These are phyloP conservation scores for Davidsoniella neocaledoniae DNA, from an alignment of 2,329 filamentous ascomycete species.

Conservation along the genomic window DNA sequence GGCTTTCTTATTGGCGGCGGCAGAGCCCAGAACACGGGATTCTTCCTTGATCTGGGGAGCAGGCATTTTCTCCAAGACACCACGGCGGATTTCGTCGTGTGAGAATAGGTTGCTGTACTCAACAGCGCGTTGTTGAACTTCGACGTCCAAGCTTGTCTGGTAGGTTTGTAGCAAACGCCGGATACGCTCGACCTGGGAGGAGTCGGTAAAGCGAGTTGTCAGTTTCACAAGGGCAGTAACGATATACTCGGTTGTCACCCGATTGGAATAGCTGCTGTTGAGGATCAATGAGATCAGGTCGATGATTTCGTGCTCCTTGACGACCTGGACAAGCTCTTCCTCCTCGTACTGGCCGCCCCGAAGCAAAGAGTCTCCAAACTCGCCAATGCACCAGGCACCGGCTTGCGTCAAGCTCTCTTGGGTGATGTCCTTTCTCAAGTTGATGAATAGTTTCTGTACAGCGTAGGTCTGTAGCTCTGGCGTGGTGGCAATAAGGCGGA, in stretches of 20 bases:
- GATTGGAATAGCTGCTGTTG: conserved; percentile 84
- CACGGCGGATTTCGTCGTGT: conserved; percentile 70
- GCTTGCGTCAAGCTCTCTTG: conserved; percentile 90
- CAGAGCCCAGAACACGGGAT: conserved; percentile 74
- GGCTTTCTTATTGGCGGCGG: conserved; percentile 44
- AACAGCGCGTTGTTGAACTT: conserved; percentile 88
- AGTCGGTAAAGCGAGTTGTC: conserved; percentile 69
- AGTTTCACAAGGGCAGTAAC: conserved; percentile 90
- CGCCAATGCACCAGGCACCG: conserved; percentile 93
- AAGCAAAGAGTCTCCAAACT: conserved; percentile 85
- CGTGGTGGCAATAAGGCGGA: conserved; percentile 86
- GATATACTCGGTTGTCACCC: conserved; percentile 89
- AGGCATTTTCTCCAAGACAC: conserved; percentile 95
- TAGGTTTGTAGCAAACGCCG: conserved; percentile 60
- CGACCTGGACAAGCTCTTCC: conserved; percentile 64
- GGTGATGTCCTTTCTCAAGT: conserved; percentile 89
- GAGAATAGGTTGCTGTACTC: conserved; percentile 93
- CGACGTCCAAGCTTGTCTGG: conserved; percentile 78
- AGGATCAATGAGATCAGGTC: conserved; percentile 87
- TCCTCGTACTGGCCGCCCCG: conserved; percentile 84
- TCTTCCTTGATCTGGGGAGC: conserved; percentile 93
- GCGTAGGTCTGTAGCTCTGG: conserved; percentile 92
- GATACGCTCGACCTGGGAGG: conserved; percentile 72
- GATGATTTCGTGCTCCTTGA: conserved; percentile 78
- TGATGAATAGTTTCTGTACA: conserved; percentile 82